Percentiles rank a stretch among this genome's conserved stretches.
These are phyloP conservation scores for Blepharisma undulans DNA, from an alignment of 169 alveolate genomes.

Conservation along the genomic window DNA sequence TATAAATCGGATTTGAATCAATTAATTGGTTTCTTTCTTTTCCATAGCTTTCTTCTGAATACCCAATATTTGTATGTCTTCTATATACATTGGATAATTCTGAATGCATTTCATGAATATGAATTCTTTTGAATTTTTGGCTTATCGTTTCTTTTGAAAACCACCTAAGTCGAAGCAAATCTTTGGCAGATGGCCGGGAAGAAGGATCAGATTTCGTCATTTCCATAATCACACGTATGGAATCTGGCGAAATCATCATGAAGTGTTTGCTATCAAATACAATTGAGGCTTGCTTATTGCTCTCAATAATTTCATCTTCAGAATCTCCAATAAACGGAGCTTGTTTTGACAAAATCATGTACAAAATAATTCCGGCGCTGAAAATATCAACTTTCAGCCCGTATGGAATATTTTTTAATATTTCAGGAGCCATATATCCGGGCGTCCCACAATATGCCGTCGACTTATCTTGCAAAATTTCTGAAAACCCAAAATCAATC, in stretches of 20 bases:
- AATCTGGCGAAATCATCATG: background rate
- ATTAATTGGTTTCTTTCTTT: background rate
- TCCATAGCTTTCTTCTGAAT: background rate
- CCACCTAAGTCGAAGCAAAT: background rate
- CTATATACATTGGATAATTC: background rate
- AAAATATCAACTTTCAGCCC: slow-evolving; percentile 87
- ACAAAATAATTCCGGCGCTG: slow-evolving; percentile 85
- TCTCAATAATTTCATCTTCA: slow-evolving; percentile 70
- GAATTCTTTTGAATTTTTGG: background rate
- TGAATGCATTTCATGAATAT: background rate
- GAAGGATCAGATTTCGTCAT: slow-evolving; percentile 24
- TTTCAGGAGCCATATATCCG: slow-evolving; percentile 88
- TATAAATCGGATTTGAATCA: background rate
- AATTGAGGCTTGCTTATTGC: slow-evolving; percentile 38
- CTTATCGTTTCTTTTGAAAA: background rate
- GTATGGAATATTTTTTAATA: slow-evolving; percentile 82
- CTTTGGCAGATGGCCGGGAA: slow-evolving; percentile 16
- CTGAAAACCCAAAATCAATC: slow-evolving; percentile 27
- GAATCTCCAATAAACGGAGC: slow-evolving; percentile 87
- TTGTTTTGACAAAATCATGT: slow-evolving; percentile 82
- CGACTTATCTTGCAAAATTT: background rate
- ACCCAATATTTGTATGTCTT: background rate
- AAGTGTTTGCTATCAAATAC: background rate
- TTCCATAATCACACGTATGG: background rate
- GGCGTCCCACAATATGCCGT: slow-evolving; percentile 82